These are phyloP conservation scores for Malassezia sp. DNA, from an alignment of 1,284 basidiomycete species.

Conservation along the genomic window DNA sequence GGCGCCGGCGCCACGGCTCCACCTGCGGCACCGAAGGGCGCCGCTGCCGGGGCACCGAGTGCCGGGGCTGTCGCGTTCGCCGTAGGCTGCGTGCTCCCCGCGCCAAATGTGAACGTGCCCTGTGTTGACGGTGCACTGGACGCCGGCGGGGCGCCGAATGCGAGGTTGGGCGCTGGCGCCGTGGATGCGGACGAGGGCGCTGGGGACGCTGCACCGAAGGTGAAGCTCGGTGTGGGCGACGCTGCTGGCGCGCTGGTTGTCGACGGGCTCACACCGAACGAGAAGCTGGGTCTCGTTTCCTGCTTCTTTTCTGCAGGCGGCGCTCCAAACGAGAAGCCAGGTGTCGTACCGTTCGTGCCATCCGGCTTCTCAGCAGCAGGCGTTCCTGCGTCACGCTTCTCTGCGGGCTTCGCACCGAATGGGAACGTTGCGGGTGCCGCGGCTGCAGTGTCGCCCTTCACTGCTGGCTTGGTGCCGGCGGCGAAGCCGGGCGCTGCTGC, in stretches of 20 bases:
- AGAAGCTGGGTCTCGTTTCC: constrained; percentile 4
- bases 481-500: neutral
- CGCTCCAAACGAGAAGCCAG: constrained; percentile 18
- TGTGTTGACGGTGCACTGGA: constrained; percentile 1
- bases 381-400: neutral
- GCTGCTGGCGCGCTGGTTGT: neutral
- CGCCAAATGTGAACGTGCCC: neutral
- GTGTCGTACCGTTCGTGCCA: no score
- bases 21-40: no score
- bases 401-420: constrained; percentile 14
- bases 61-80: neutral
- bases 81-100: neutral
- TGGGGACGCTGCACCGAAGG: constrained; percentile 4
- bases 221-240: neutral
- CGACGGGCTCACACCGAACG: constrained; percentile 4
- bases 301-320: constrained; percentile 5
- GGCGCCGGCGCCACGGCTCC: no score
- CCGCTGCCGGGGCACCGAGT: constrained; percentile 8
- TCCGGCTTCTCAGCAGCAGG: no score
- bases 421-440: constrained; percentile 6
- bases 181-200: neutral
- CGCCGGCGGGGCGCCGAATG: constrained; percentile 11
- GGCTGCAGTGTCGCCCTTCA: no score
- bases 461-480: neutral
- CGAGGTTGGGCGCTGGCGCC: constrained; percentile 9